Base-by-base conservation (phyloP, 148 eudicot species). In the Mesembryanthemum crystallinum region DNA sequence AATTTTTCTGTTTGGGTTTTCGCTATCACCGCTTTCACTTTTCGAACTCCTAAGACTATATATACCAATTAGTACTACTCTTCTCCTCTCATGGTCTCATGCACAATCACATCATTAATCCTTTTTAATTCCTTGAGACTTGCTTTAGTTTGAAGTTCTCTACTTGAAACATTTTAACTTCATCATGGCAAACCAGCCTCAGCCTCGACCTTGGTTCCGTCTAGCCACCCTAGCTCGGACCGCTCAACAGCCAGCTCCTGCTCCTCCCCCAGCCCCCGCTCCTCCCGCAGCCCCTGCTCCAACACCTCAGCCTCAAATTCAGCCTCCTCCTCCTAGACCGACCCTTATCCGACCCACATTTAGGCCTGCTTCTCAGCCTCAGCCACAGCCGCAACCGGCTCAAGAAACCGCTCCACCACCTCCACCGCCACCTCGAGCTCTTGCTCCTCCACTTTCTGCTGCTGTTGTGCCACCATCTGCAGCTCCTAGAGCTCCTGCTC, bases 121-220 rank as follows among this genome's bases (percentile, higher is more conserved):
- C 20, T 4, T 29, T 75, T 47, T 13, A 25, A 75, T 4, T 11
- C 49, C 11, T 32, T 71, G 3, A 37, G 13, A 70, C 35, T 35
- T 37, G 60, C 23, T 14, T 45, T 64, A 29, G 0, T 20, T 70
- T 13, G 8, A 23, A 54, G 60, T 59, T 74, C 27, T 65, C 8
- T 23, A 30, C 24, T 35, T 58, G 17, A 60, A 61, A 24, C 62
- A 75, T 23, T 35, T 78, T 54, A 55, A 67, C 49, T 57, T 51
- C 63, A 71, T 29, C 37, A 88, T 88, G 91, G 74, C 87, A 63
- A 83, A 80, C 78, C 91, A 84, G 43, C 73, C 85, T 52, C 87
- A 83, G 33, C 25, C 81, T 42, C 89, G 87, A 18, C 87, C 89
- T 23, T 80, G 87, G 89, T 84, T 86, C 68, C 86, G 87, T 21